Evolutionary conservation across 208 protist species (phyloP), one percentile per base, ranked within the genome.

Genomic region (Naegleria fowleri): DNA sequence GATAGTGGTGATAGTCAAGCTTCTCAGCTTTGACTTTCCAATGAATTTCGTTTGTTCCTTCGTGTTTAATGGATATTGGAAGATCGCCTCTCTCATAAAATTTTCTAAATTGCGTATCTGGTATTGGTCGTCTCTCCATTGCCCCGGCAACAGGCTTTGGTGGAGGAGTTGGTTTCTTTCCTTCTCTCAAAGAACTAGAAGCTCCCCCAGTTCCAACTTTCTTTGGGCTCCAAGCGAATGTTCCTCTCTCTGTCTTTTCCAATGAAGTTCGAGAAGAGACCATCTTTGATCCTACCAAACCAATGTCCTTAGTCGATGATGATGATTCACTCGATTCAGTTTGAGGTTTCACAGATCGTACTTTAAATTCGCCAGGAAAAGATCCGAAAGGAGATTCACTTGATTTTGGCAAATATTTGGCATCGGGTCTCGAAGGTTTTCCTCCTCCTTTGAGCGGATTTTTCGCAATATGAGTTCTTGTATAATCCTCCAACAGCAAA

Each of bases 1-100:
- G 95, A 94, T 98, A 99, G 93, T 99, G 98, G 93, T 99, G 97
- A 93, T 99, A 99, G 93, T 99, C 98, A 67, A 99, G 94, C 94
- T 98, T 98, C 55, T 97, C 95, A 29, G 98, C 96, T 90, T 98
- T 96, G 67, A 99, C 97, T 91, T 98, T 98, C 98, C 98, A 99
- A 40, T 96, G 94, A 51, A 99, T 96, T 43, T 95, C 95, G 91
- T 98, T 98, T 22, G 94, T 94, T 33, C 97, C 97, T 41, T 93
- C 91, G 93, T 99, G 98, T 92, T 98, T 96, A 76, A 99, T 95
- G 76, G 96, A 95, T 33, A 99, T 95, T 0, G 98, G 98, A 33
- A 99, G 93, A 93, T 99, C 98, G 36, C 98, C 98, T 38, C 98
- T 94, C 86, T 99, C 98, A 94, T 99, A 99, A 93, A 99, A 98